Evolutionary conservation across 2,329 filamentous ascomycete species (phyloP), one percentile per base, ranked within the genome.

Genomic region (Fusarium sp.): DNA sequence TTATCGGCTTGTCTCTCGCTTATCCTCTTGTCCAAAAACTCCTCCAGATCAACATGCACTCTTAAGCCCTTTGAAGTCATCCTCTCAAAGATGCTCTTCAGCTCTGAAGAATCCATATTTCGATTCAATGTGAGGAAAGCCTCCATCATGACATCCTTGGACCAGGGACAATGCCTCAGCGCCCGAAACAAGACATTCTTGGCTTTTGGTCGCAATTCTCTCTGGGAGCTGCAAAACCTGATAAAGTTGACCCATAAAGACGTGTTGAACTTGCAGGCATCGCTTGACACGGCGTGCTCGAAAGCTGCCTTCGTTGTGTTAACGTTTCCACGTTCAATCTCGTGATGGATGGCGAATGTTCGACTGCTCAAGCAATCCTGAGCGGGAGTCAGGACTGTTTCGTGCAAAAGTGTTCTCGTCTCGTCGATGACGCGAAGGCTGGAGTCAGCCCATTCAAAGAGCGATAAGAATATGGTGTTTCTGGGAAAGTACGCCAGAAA

Each of bases 401-500:
- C 82, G 20, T 84, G 78, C 13, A 94, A 80, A 11, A 92, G 79
- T 8, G 85, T 82, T n/a, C 91, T 88, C 20, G 96, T 87, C 18
- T 92, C 90, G 70, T 96, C 92, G 63, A 93, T 87, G 53, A 96
- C 85, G 23, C 90, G 86, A 41, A 93, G 87, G 10, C 90, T 87
- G 3, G 88, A 83, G 74, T 95, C 90, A 64, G 92, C 89, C 82
- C 90, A 91, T n/a, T 89, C 85, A 66, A 91, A 91, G 1, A 96
- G 80, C 2, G 86, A 82, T 2, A 96, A 83, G 63, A 97, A 90
- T 8, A 93, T 83, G 3, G 88, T 91, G 79, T 97, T 97, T 47
- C 83, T 82, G 0, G 94, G 93, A 75, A 94, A 97, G 9, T 80
- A 75, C 0, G 72, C 71, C 21, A 96, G 81, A 63, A 90, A 91